Conservation (phyloP, 768 basidiomycete species). For the Polyporus arcularius region DNA sequence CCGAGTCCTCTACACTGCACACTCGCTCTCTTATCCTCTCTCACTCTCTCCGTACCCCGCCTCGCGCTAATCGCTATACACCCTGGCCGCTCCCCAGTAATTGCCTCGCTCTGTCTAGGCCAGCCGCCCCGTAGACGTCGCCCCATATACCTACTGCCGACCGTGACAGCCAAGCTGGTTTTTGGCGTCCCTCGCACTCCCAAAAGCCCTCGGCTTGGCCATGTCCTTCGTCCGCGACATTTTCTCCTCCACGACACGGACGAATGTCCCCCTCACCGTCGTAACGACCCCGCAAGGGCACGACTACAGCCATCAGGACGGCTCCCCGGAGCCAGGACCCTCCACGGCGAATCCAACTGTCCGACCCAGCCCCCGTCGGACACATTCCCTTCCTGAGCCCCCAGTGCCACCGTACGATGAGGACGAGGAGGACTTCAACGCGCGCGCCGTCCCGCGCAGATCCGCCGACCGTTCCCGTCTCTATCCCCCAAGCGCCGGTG, state of each 20-base stretch:
- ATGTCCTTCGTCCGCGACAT: slow-evolving; percentile 24
- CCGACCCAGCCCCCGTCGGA: background rate
- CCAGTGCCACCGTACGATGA: slow-evolving; percentile 25
- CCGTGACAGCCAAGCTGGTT: slow-evolving; percentile 14
- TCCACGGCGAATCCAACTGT: slow-evolving; percentile 12
- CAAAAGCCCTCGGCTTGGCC: slow-evolving; percentile 16
- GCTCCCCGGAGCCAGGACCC: slow-evolving; percentile 6
- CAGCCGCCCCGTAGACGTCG: background rate
- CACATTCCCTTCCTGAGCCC: slow-evolving; percentile 20
- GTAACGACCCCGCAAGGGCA: slow-evolving; percentile 13
- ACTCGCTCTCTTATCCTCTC: background rate
- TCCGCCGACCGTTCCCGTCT: slow-evolving; percentile 41
- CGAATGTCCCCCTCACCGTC: slow-evolving; percentile 13
- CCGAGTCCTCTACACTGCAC: background rate
- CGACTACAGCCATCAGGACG: slow-evolving; percentile 5
- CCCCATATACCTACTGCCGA: background rate
- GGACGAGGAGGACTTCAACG: slow-evolving; percentile 25
- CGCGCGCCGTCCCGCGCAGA: slow-evolving; percentile 10
- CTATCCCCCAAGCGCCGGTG: slow-evolving; percentile 26
- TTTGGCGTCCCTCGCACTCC: slow-evolving; percentile 5
- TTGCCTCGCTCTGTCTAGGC: background rate
- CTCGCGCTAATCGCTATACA: background rate
- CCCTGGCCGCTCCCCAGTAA: background rate
- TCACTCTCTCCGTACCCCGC: background rate
- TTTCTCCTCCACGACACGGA: slow-evolving; percentile 14